Base-by-base conservation (phyloP, 2,329 filamentous ascomycete species). In the Fusarium decemcellulare region DNA sequence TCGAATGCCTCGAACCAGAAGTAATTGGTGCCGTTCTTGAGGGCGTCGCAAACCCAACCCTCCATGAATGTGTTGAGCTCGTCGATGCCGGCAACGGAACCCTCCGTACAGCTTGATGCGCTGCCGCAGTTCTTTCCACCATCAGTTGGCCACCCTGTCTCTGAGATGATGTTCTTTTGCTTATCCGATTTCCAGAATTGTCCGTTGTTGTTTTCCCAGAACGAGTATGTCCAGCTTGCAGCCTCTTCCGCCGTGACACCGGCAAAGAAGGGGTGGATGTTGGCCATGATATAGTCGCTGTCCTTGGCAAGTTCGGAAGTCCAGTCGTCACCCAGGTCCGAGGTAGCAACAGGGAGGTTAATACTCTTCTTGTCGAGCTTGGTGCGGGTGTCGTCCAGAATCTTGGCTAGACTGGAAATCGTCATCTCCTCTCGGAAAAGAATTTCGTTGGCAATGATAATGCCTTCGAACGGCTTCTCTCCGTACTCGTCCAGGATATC, bases 1-100 rank as follows among this genome's bases (percentile, higher is more conserved):
- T 98, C 95, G 78, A 98, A 98, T 10, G 94, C 94, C 77, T 95
- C 93, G 78, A 98, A 98, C 95, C 95, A 98, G 77, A 98, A 98
- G 79, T 97, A 98, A 71, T 97, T 90, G 2, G 94, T 98, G 47
- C 91, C 92, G 75, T 97, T 97, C 27, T 83, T 83, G 67, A 98
- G 81, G 11, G 92, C 90, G 54, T 89, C 85, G 79, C 95, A 98
- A 0, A 98, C 90, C 91, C 93, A 98, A 68, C 90, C 88, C 2
- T 90, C 84, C 89, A 98, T 91, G 74, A 98, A 94, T n/a, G 84
- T 85, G 77, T 98, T 98, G 83, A 98, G 85, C 77, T 94, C 89
- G 16, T 89, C 82, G 46, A 98, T 85, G 23, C 93, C 92, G 1
- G 95, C 95, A 2, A 97, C 91, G 2, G 92, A 88, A 1, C 92